Evolutionary conservation across 164 flowering plant genomes (phyloP).

Genomic region (Santalum album): DNA sequence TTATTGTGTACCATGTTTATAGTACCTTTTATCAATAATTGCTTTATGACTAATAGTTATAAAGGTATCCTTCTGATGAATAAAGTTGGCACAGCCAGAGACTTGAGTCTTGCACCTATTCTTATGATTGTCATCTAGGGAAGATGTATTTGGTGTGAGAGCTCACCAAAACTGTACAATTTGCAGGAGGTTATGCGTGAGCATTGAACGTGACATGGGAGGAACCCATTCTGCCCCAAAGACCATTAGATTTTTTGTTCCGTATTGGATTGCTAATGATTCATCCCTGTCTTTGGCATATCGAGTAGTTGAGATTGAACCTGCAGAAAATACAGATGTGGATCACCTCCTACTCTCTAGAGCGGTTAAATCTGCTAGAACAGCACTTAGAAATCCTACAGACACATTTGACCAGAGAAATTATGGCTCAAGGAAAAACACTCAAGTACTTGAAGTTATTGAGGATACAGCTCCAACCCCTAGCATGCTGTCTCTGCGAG

Average conservation of each 20-base stretch:
- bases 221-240: slow-evolving; percentile 71
- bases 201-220: slow-evolving; percentile 86
- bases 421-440: slow-evolving; percentile 42
- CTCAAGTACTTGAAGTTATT: slow-evolving; percentile 73
- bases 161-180: not conserved
- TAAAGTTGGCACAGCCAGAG: no score
- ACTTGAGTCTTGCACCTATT: no score
- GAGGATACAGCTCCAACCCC: slow-evolving; percentile 67
- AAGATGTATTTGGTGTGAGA: no score
- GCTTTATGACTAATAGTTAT: no score
- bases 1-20: no score
- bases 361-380: slow-evolving; percentile 63
- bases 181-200: slow-evolving; percentile 87
- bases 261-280: slow-evolving; percentile 89
- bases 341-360: slow-evolving; percentile 43
- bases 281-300: slow-evolving; percentile 61
- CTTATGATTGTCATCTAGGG: no score
- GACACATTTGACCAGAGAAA: slow-evolving; percentile 31
- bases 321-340: slow-evolving; percentile 41
- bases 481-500: slow-evolving; percentile 93
- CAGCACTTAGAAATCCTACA: slow-evolving; percentile 33
- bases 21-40: no score
- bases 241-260: slow-evolving; percentile 80
- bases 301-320: slow-evolving; percentile 80
- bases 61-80: no score